Evolutionary conservation across 345 rosid genomes (phyloP), one percentile per base, ranked within the genome.

Genomic region (Turritis glabra): DNA sequence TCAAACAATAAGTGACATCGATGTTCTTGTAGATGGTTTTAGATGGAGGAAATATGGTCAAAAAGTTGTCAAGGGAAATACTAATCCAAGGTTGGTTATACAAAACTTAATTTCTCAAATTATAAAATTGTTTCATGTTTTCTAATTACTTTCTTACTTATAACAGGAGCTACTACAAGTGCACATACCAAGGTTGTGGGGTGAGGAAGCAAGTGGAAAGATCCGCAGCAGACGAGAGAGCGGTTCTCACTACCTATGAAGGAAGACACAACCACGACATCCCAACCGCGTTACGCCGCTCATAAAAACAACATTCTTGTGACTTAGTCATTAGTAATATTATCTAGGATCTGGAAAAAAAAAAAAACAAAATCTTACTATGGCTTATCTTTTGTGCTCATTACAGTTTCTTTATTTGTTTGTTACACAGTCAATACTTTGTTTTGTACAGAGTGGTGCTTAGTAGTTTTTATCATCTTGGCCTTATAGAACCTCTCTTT

Each of bases 41-140:
- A 89, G 92, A 74, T 92, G 98, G 99, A 95, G 99, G 73, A 95
- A 92, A 72, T 95, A 92, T 76, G 99, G 99, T 63, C 99, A 95
- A 80, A 95, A 92, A 83, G 99, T 90, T 35, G 98, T 92, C 56
- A 95, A 95, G 58, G 98, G 99, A 23, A 95, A 95, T 69, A 97
- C 98, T n/a, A 92, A 95, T 80, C 99, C 99, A 33, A 86, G 97
- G 98, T 94, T 72, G 35, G 5, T 62, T 62, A 25, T 26, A 44
- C 19, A 22, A 8, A 38, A 62, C 9, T 35, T 14, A 7, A 5
- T 26, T 26, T 27, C 33, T 60, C 53, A 1, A 1, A 33, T 13
- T n/a, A 1, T 1, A 14, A 35, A 19, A 35, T 75, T 91, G 17
- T 71, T 19, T 32, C 41, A 30, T 69, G 64, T 26, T 71, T 7